Percentiles rank a stretch among this genome's conserved stretches.
These are phyloP conservation scores for Claviceps lovelessii DNA, from an alignment of 2,329 filamentous ascomycete species.

Conservation along the genomic window DNA sequence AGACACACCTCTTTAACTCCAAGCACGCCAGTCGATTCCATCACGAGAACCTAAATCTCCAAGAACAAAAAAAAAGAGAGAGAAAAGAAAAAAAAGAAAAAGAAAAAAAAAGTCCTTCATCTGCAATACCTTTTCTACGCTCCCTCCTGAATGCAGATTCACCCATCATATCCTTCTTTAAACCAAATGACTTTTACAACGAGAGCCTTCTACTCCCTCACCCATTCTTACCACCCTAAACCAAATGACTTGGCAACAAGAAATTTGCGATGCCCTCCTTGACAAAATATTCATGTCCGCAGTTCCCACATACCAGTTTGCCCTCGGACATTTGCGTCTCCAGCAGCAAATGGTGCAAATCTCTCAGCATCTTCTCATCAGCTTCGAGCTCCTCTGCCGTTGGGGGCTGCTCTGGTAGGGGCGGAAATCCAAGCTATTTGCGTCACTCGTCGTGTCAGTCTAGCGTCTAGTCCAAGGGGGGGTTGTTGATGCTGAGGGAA, in stretches of 20 bases:
- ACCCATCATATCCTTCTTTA: neutral
- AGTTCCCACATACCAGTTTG: slow-evolving; percentile 78
- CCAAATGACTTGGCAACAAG: slow-evolving; percentile 80
- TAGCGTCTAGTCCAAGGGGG: too few species aligned
- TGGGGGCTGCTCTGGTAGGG: slow-evolving; percentile 51
- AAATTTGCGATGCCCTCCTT: slow-evolving; percentile 97
- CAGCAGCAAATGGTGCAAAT: slow-evolving; percentile 68
- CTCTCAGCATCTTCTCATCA: slow-evolving; percentile 57
- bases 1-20: neutral
- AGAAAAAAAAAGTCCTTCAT: neutral
- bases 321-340: slow-evolving; percentile 86
- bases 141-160: neutral
- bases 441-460: neutral
- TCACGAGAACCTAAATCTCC: neutral
- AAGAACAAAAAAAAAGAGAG: too few species aligned
- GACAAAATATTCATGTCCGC: slow-evolving; percentile 84
- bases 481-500: neutral
- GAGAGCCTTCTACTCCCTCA: slow-evolving; percentile 87
- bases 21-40: neutral
- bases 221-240: slow-evolving; percentile 17
- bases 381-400: slow-evolving; percentile 45
- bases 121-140: neutral
- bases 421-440: slow-evolving; percentile 60
- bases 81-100: neutral
- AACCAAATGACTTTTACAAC: slow-evolving; percentile 50